A percentile compares a stretch with the other conserved stretches of the same genome.
These are phyloP conservation scores for Kuraishia capsulata DNA, from an alignment of 805 yeast species.

Conservation along the genomic window DNA sequence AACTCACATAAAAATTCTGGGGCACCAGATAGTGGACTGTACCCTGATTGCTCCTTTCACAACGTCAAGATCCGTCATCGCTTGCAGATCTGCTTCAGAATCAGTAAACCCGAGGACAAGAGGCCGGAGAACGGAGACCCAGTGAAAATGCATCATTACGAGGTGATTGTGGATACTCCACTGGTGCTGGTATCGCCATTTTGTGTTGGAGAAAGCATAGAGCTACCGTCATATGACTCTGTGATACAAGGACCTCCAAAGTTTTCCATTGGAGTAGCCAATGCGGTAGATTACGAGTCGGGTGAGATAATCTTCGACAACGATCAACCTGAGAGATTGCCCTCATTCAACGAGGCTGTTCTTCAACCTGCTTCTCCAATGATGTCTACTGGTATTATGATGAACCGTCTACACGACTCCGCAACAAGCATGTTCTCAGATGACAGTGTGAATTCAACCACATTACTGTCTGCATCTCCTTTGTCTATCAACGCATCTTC, in stretches of 20 bases:
- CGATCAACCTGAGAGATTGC: conserved; percentile 26
- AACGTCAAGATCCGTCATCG: conserved; percentile 59
- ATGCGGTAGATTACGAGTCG: background rate
- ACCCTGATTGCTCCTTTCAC: conserved; percentile 55
- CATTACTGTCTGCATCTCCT: conserved; percentile 28
- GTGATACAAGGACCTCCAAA: background rate
- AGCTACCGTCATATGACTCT: conserved; percentile 29
- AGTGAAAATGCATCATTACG: conserved; percentile 58
- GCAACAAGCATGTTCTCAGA: conserved; percentile 9
- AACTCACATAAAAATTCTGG: background rate
- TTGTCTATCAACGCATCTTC: conserved; percentile 23
- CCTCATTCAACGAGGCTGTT: conserved; percentile 62
- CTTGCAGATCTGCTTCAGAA: conserved; percentile 60
- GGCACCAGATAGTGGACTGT: conserved; percentile 20
- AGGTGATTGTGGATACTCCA: conserved; percentile 75
- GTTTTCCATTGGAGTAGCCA: background rate
- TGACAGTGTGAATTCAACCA: conserved; percentile 26
- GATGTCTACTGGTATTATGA: conserved; percentile 9
- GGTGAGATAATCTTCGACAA: background rate
- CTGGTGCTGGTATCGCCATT: conserved; percentile 41
- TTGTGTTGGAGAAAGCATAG: conserved; percentile 18
- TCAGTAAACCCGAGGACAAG: conserved; percentile 49
- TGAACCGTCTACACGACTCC: conserved; percentile 4
- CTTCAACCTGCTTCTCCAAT: conserved; percentile 36
- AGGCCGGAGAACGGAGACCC: conserved; percentile 18